Base-by-base conservation (phyloP, 306 rosid genomes). In the Begonia peltatifolia region DNA sequence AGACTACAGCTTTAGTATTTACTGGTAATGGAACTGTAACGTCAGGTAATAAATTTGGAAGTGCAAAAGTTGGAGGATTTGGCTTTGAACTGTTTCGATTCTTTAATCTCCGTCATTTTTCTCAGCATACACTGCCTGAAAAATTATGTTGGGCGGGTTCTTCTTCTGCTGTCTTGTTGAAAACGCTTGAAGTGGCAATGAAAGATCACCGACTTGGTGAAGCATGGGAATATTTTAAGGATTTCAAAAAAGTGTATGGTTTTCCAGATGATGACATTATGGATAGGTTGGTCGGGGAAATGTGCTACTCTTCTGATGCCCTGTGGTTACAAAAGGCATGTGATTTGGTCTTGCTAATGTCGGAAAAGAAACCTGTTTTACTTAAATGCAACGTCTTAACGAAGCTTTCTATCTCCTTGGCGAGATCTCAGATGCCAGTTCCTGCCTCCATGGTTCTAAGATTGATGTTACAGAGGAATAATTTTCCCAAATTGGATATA, bases 111-210 rank as follows among this genome's bases (percentile, higher is more conserved):
- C 63, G 36, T 25, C 51, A n/a, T 0, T 16, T 73, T 53, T 76
- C 78, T 61, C 65, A 84, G 15, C 44, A 44, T 23, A 56, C 22
- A 23, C 57, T 36, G 36, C 54, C 67, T 22, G 76, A 63, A 54
- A 78, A 68, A 71, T 58, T 89, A 41, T 36, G 77, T 52, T 89
- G 95, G 93, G 97, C 69, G 70, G 87, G 78, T 73, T 89, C 95
- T 18, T 74, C 85, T 56, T 60, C 46, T 60, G 66, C 58, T 12
- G 65, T 69, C 54, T 50, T 89, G 54, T 47, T 71, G 76, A 63
- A 58, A 54, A 85, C 76, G 73, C 76, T 89, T 5, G 61, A 80
- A 72, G 25, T 5, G 47, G 66, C 84, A 50, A 68, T 85, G 77
- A 78, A 76, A 61, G 68, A 64, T 60, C 72, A 62, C 42, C 74